A percentile compares a stretch with the other conserved stretches of the same genome.
Conservation (phyloP, 116 monocot species). For the Papilionanthe hybrid region DNA sequence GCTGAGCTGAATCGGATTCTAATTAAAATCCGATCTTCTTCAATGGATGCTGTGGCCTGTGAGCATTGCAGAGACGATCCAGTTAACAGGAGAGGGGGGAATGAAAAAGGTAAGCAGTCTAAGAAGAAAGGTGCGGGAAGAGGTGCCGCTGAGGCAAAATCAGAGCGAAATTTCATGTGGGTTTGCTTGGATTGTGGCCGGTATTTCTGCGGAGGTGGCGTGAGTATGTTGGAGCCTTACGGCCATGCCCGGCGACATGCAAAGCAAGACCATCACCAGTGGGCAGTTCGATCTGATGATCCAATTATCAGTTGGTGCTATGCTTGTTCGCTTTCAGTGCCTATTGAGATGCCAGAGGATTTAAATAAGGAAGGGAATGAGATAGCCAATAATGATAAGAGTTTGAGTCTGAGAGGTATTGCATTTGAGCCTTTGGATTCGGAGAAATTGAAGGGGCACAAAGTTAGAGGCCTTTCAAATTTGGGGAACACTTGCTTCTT, state of each 20-base stretch:
- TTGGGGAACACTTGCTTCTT: slow-evolving; percentile 95
- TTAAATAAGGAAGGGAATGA: neutral
- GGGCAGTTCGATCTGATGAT: slow-evolving; percentile 40
- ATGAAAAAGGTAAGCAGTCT: slow-evolving; percentile 37
- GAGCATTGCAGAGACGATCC: slow-evolving; percentile 66
- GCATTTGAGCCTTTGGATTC: neutral
- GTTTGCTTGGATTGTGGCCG: slow-evolving; percentile 68
- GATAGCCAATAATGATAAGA: slow-evolving; percentile 7
- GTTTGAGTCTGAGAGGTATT: neutral
- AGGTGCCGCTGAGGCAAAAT: slow-evolving; percentile 9
- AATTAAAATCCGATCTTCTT: slow-evolving; percentile 17
- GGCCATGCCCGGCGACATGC: slow-evolving; percentile 77
- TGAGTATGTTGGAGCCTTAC: slow-evolving; percentile 40
- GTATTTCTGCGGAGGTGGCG: slow-evolving; percentile 60
- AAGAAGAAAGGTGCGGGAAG: slow-evolving; percentile 45
- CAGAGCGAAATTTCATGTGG: slow-evolving; percentile 37
- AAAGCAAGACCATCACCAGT: slow-evolving; percentile 52
- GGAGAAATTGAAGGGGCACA: slow-evolving; percentile 28
- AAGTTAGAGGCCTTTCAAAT: slow-evolving; percentile 69
- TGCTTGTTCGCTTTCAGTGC: slow-evolving; percentile 37
- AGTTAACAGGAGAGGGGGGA: slow-evolving; percentile 22
- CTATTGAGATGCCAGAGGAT: slow-evolving; percentile 37
- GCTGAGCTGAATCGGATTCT: slow-evolving; percentile 30
- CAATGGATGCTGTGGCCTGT: slow-evolving; percentile 21
- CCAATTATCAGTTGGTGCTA: slow-evolving; percentile 57